These are phyloP conservation scores for Chaetomiaceae sp. DNA, from an alignment of 2,329 filamentous ascomycete species.

Conservation along the genomic window DNA sequence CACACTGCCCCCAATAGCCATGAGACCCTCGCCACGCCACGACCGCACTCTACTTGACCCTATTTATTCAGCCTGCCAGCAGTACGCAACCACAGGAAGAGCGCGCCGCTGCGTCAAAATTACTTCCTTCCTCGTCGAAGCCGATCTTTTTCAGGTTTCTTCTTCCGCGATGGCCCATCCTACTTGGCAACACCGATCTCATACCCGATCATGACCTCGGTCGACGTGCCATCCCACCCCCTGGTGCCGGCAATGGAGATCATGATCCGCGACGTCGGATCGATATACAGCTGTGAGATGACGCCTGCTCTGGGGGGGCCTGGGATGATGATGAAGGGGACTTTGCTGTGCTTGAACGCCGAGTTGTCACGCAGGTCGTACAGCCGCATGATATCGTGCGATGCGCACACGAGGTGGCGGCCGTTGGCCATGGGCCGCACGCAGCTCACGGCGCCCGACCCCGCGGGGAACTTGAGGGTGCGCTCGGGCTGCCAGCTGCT, in stretches of 20 bases:
- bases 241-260: conserved; percentile 86
- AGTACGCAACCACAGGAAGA: no score
- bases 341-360: conserved; percentile 66
- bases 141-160: no score
- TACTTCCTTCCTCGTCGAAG: no score
- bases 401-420: conserved; percentile 86
- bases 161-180: no score
- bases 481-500: conserved; percentile 69
- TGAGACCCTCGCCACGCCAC: no score
- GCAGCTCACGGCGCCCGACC: conserved; percentile 84
- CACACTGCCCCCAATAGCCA: no score
- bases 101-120: no score
- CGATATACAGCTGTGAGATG: conserved; percentile 79
- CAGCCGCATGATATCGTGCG: conserved; percentile 85
- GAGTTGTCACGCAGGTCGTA: conserved; percentile 76
- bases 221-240: conserved; percentile 88
- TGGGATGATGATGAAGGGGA: conserved; percentile 94
- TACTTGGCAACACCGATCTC: conserved; percentile 59
- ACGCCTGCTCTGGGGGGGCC: conserved; percentile 80
- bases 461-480: conserved; percentile 80
- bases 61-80: no score
- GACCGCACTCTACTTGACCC: no score
- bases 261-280: conserved; percentile 86
- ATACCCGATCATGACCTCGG: conserved; percentile 90
- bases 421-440: conserved; percentile 90